Base-by-base conservation (phyloP, 163 green algal species). In the Chloromonas sp. region DNA sequence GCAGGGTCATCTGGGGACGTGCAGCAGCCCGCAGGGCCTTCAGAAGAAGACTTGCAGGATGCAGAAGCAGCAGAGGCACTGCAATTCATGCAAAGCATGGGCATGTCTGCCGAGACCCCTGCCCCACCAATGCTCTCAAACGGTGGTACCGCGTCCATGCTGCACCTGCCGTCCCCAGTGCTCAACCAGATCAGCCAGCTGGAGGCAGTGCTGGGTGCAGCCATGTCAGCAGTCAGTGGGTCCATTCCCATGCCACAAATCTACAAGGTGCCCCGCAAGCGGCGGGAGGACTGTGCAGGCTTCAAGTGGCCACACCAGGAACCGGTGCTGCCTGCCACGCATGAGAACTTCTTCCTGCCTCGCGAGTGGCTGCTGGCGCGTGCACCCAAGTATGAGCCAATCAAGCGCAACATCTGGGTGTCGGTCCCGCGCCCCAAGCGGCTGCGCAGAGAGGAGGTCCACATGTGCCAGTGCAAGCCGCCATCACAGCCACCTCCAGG, bases 361-460 rank as follows among this genome's bases (percentile, higher is more conserved):
- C 59, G 60, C 14, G 2, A 58, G 2, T 84, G 81, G 81, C 81
- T 84, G 66, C 66, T 84, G 1, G 81, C 70, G 59, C 66, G 81
- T 14, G 88, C 88, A 58, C 93, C 94, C 2, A 81, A 84, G 36
- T 98, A 96, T 81, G 84, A 94, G 60, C 86, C 90, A 11, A 14
- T 96, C 13, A 86, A 85, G 59, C 90, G 92, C 78, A 96, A 95
- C 85, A 70, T 93, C n/a, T 98, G 89, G 86, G 77, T 92, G 58
- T 92, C 87, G 0, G 70, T 85, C 1, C 79, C 83, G n/a, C 88
- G 89, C 8, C 94, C 94, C 13, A 93, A 92, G 85, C 88, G 93
- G 3, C 84, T 96, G 61, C 87, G 89, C 0, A 93, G 90, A 78
- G 91, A 95, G 3, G 91, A 96, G 15, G 88, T 95, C 14, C 83